Conservation (phyloP, 2,329 filamentous ascomycete genomes). For the Aspergillus ruber region DNA sequence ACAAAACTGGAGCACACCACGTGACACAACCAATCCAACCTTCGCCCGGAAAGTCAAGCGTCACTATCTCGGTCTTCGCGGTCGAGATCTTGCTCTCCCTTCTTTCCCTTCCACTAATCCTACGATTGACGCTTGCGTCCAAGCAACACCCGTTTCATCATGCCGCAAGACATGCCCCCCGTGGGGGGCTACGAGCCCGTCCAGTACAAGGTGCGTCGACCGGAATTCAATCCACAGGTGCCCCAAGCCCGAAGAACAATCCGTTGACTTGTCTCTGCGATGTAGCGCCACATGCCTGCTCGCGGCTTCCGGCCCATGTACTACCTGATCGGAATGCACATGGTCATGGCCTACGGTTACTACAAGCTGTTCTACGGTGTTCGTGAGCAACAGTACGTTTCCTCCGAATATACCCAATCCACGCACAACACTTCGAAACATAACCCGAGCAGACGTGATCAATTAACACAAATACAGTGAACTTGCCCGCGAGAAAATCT, state of each 20-base stretch:
- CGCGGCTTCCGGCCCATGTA: constrained; percentile 80
- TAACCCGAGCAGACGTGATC: too few species aligned
- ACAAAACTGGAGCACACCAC: constrained; percentile 18
- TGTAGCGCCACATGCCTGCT: constrained; percentile 81
- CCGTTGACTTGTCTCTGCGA: neutral
- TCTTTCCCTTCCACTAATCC: constrained; percentile 10
- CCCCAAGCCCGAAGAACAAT: too few species aligned
- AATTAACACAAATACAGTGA: constrained; percentile 55
- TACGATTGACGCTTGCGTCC: neutral
- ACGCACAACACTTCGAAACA: too few species aligned
- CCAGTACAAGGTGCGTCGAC: constrained; percentile 79
- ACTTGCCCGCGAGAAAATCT: constrained; percentile 94
- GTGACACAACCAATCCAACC: constrained; percentile 12
- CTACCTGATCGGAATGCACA: constrained; percentile 69
- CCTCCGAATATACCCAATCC: neutral
- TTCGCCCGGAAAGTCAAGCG: neutral
- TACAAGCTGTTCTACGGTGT: constrained; percentile 77
- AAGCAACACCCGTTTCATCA: constrained; percentile 40
- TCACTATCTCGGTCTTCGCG: constrained; percentile 23
- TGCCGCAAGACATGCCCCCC: constrained; percentile 98
- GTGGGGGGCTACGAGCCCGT: constrained; percentile 89
- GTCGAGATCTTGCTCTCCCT: constrained; percentile 12
- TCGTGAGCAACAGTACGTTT: constrained; percentile 79
- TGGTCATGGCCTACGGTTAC: constrained; percentile 83
- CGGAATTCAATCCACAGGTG: neutral